Conservation (phyloP, 164 flowering plant genomes). For the Saururus chinensis region DNA sequence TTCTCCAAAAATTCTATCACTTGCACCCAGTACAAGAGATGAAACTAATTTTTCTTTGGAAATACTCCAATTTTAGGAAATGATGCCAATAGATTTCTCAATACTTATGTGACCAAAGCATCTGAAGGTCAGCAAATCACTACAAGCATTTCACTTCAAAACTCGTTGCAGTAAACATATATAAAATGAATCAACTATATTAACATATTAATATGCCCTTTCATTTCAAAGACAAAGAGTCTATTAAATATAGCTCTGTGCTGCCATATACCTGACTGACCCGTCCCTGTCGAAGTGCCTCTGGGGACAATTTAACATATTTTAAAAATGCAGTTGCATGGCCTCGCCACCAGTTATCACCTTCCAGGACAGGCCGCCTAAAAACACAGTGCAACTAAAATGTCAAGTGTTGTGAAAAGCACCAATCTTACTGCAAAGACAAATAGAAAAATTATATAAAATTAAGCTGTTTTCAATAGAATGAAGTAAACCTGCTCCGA, state of each 20-base stretch:
- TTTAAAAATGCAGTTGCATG: conserved; percentile 84
- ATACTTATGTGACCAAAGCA: too few species aligned
- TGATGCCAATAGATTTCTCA: too few species aligned
- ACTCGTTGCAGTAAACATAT: too few species aligned
- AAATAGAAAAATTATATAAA: neutral
- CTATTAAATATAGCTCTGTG: too few species aligned
- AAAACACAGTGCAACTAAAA: neutral
- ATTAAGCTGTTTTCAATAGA: neutral
- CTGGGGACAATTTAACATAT: conserved; percentile 42
- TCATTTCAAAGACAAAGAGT: neutral
- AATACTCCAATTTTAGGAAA: too few species aligned
- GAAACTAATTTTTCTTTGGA: too few species aligned
- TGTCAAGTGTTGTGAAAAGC: neutral
- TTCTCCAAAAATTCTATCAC: too few species aligned
- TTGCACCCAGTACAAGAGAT: too few species aligned
- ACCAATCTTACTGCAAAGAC: neutral
- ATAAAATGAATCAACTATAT: too few species aligned
- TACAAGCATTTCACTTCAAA: too few species aligned
- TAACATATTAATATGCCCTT: neutral
- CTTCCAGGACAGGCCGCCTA: conserved; percentile 67
- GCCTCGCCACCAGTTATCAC: conserved; percentile 96
- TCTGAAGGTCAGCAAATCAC: too few species aligned
- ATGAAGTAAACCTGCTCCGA: conserved; percentile 43
- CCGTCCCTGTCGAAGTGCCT: conserved; percentile 62
- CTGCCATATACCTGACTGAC: conserved; percentile 45